phyloP scores from a whole-genome alignment of 2,329 filamentous ascomycete genomes.

The Ophiostoma montium region DNA sequence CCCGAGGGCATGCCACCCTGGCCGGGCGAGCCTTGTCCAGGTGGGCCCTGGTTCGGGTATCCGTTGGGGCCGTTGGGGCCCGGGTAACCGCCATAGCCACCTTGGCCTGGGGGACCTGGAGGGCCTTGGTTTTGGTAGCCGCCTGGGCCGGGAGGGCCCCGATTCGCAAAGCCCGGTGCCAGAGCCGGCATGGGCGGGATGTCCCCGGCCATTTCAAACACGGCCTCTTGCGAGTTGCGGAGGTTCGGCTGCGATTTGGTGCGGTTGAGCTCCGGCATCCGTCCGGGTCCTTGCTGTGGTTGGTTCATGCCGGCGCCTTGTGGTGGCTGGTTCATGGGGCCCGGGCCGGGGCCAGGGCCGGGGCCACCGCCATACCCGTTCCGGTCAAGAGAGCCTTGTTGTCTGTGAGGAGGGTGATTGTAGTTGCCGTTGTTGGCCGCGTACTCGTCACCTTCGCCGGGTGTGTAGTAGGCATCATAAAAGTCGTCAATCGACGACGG shows the following conservation, averaged over 20 bases:
- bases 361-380: slow-evolving; percentile 21
- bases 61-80: background rate
- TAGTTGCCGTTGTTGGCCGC: slow-evolving; percentile 17
- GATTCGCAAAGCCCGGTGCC: background rate
- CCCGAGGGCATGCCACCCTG: slow-evolving; percentile 8
- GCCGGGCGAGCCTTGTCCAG: slow-evolving; percentile 12
- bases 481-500: slow-evolving; percentile 33
- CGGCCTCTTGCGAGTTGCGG: slow-evolving; percentile 47
- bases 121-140: background rate
- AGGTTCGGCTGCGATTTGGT: slow-evolving; percentile 56
- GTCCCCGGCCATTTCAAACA: slow-evolving; percentile 61
- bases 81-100: background rate
- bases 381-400: slow-evolving; percentile 33
- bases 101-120: slow-evolving; percentile 3
- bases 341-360: too few relatives aligned
- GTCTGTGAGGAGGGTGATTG: slow-evolving; percentile 21
- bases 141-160: background rate
- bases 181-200: slow-evolving; percentile 33
- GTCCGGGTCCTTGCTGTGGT: slow-evolving; percentile 35
- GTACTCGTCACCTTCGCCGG: slow-evolving; percentile 18
- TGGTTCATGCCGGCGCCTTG: slow-evolving; percentile 24
- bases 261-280: slow-evolving; percentile 39
- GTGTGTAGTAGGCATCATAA: slow-evolving; percentile 39
- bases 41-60: slow-evolving; percentile 7
- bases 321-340: slow-evolving; percentile 14